These are phyloP conservation scores for Volutella citrinella DNA, from an alignment of 2,329 filamentous ascomycete species.

Conservation along the genomic window DNA sequence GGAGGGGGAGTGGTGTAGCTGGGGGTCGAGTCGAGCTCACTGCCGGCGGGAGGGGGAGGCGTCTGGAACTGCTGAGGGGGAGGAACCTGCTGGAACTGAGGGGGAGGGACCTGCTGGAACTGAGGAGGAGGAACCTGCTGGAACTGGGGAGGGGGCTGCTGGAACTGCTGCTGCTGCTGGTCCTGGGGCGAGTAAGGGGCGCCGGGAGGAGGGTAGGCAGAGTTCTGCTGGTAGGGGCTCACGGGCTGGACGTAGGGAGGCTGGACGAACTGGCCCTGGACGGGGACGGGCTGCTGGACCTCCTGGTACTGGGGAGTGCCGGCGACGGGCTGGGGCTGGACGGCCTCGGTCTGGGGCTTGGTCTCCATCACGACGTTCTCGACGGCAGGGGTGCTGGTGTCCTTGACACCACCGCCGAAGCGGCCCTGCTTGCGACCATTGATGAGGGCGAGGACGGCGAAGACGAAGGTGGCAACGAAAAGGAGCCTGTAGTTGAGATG, in stretches of 20 bases:
- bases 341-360: conserved; percentile 26
- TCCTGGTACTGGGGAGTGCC: conserved; percentile 15
- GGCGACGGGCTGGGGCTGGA: conserved; percentile 15
- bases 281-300: conserved; percentile 10
- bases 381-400: conserved; percentile 9
- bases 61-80: conserved; percentile 5
- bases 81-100: conserved; percentile 19
- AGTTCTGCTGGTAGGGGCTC: conserved; percentile 28
- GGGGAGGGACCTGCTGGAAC: conserved; percentile 16
- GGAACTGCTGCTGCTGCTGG: conserved; percentile 17
- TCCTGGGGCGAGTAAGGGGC: conserved; percentile 19
- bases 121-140: conserved; percentile 12
- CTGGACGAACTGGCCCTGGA: conserved; percentile 5
- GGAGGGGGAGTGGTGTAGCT: background rate
- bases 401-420: conserved; percentile 23
- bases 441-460: conserved; percentile 33
- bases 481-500: conserved; percentile 31
- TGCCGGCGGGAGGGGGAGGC: too few relatives aligned
- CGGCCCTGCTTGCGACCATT: conserved; percentile 36
- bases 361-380: conserved; percentile 33
- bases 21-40: background rate
- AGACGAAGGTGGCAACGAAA: conserved; percentile 36
- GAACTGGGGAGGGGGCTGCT: conserved; percentile 16
- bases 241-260: conserved; percentile 18
- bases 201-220: conserved; percentile 22